phyloP scores from a whole-genome alignment of 192 early-diverging fungal genomes.

The Coemansia aciculifera region DNA sequence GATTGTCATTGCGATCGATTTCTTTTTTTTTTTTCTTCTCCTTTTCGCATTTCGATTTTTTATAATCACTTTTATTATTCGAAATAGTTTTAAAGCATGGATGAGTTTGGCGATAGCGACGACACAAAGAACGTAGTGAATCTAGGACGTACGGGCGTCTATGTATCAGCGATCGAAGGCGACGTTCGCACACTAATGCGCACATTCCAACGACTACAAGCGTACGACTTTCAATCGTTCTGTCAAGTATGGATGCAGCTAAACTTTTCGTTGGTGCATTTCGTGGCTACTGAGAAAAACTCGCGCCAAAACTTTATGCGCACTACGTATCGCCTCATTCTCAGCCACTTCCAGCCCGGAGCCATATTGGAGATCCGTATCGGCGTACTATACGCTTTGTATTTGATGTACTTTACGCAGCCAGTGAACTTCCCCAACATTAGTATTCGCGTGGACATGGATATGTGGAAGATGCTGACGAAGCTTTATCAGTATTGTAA shows the following conservation, averaged over 20 bases:
- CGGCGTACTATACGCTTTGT: constrained; percentile 58
- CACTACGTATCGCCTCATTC: constrained; percentile 50
- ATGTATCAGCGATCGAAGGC: constrained; percentile 50
- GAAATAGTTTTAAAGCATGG: not conserved
- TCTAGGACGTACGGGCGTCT: constrained; percentile 52
- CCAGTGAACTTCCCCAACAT: constrained; percentile 57
- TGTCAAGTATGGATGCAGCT: constrained; percentile 56
- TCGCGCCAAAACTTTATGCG: constrained; percentile 60
- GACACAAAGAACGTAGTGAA: constrained; percentile 50
- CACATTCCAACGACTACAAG: constrained; percentile 51
- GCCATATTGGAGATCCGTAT: constrained; percentile 53
- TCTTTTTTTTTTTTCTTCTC: not conserved
- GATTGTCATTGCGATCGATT: too few species aligned
- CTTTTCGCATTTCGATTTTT: constrained; percentile 4
- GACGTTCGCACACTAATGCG: constrained; percentile 54
- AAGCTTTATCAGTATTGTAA: constrained; percentile 54
- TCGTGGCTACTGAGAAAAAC: constrained; percentile 60
- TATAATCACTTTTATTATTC: not conserved
- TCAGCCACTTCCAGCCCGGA: constrained; percentile 43
- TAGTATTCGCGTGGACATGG: constrained; percentile 54
- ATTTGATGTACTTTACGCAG: constrained; percentile 61
- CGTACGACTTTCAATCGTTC: constrained; percentile 54
- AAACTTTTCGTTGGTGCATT: constrained; percentile 61
- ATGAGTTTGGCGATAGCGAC: constrained; percentile 39
- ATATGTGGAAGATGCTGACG: constrained; percentile 45